These are phyloP conservation scores for Penicillium herquei DNA, from an alignment of 495 filamentous ascomycete genomes.

Conservation along the genomic window DNA sequence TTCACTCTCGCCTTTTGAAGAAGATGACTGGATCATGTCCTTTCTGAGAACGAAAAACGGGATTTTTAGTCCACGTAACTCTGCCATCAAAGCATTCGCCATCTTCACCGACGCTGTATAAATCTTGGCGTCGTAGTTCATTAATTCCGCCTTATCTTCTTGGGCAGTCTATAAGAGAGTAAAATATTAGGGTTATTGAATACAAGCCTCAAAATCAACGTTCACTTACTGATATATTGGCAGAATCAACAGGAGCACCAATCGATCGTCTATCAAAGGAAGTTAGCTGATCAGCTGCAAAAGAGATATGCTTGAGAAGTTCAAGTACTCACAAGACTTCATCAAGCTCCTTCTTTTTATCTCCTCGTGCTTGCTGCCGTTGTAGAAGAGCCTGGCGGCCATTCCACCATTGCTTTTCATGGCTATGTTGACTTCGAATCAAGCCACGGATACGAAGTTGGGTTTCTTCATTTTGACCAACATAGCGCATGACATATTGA, in stretches of 20 bases:
- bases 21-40: constrained; percentile 33
- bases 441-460: constrained; percentile 47
- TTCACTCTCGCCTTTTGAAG: constrained; percentile 1
- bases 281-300: not conserved
- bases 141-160: constrained; percentile 54
- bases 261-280: constrained; percentile 33
- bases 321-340: constrained; percentile 40
- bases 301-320: not conserved
- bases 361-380: constrained; percentile 47
- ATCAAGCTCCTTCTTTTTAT: constrained; percentile 54
- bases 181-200: constrained; percentile 5
- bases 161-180: constrained; percentile 28
- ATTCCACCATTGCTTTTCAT: constrained; percentile 65
- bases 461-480: constrained; percentile 49
- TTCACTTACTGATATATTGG: constrained; percentile 33
- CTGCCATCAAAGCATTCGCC: constrained; percentile 52
- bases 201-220: not conserved
- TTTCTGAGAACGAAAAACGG: constrained; percentile 62
- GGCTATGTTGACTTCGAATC: constrained; percentile 60
- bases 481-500: constrained; percentile 58
- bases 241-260: constrained; percentile 36
- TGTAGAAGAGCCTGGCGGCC: constrained; percentile 49
- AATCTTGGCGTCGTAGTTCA: constrained; percentile 59
- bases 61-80: constrained; percentile 57
- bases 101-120: constrained; percentile 58